phyloP scores from a whole-genome alignment of 352 stramenopile genomes.

The Globisporangium lucens region DNA sequence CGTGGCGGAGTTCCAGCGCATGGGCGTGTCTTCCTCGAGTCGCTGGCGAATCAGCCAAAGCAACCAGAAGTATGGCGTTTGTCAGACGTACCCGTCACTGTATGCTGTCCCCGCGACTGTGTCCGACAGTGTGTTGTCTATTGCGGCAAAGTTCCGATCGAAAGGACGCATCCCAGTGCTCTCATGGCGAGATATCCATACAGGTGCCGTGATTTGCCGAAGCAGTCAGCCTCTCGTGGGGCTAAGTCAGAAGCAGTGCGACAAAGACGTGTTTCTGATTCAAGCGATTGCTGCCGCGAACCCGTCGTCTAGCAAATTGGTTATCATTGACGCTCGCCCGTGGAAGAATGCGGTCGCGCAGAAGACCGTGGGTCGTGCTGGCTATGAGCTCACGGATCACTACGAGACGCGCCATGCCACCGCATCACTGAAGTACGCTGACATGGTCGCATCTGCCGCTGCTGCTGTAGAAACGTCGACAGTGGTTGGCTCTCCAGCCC shows the following conservation, averaged over 20 bases:
- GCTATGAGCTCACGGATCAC: slow-evolving; percentile 86
- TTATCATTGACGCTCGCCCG: slow-evolving; percentile 89
- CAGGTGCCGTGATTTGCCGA: slow-evolving; percentile 72
- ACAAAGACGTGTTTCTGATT: slow-evolving; percentile 84
- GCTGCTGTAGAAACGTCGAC: slow-evolving; percentile 19
- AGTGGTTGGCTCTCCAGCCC: slow-evolving; percentile 20
- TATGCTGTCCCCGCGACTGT: slow-evolving; percentile 64
- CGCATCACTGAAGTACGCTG: slow-evolving; percentile 58
- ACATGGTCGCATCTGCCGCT: slow-evolving; percentile 46
- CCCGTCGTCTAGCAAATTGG: slow-evolving; percentile 70
- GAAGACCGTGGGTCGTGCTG: slow-evolving; percentile 84
- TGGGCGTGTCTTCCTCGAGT: slow-evolving; percentile 53
- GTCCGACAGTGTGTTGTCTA: slow-evolving; percentile 55
- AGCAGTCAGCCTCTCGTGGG: slow-evolving; percentile 85
- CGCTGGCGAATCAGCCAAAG: slow-evolving; percentile 67
- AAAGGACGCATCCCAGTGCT: slow-evolving; percentile 81
- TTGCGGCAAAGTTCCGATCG: slow-evolving; percentile 82
- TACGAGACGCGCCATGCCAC: slow-evolving; percentile 70
- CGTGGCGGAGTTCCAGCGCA: slow-evolving; percentile 62
- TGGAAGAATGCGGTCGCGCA: slow-evolving; percentile 91
- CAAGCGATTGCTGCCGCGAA: slow-evolving; percentile 76
- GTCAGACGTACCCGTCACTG: slow-evolving; percentile 75
- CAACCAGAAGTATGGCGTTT: slow-evolving; percentile 71
- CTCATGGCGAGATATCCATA: slow-evolving; percentile 73
- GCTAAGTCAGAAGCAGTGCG: slow-evolving; percentile 74